Base-by-base conservation (phyloP, 257 asterid species). In the Mitragyna speciosa region DNA sequence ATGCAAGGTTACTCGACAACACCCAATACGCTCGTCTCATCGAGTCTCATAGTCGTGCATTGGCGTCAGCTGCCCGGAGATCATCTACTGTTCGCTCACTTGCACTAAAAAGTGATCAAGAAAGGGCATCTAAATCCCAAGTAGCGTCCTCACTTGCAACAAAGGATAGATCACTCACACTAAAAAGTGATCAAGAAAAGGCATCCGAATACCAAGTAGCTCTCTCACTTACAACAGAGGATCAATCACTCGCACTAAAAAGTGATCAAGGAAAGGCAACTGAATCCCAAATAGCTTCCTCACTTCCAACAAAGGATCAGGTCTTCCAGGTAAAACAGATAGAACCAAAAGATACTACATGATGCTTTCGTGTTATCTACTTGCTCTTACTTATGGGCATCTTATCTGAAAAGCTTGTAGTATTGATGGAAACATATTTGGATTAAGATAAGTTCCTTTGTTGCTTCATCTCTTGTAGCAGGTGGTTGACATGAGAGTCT, bases 401-500 rank as follows among this genome's bases (percentile, higher is more conserved):
- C 2, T 31, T 39, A 8, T 12, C 20, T 56, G 12, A 56, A 33
- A 56, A 36, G 9, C 39, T 22, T 75, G 36, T 36, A 33, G 69
- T 30, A 36, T 0, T 1, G 59, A 71, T 22, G 54, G 52, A 26
- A n/a, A 31, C n/a, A 12, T 22, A 45, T 22, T 30, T 47, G 49
- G 7, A 39, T 64, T 69, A 5, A 2, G 9, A 45, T 10, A 7
- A 2, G 7, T 22, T 41, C 39, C 26, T 39, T 69, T 39, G 52
- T 69, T 39, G 52, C 73, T 69, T 69, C 73, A 19, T 52, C 26
- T 28, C 15, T 61, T 33, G 77, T 54, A 24, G 67, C 87, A 92
- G 98, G 95, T 93, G 78, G 97, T 90, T 83, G 98, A 90, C 64
- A 86, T 93, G 97, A 93, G 92, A 81, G 96, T 93, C n/a, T 90